phyloP scores from a whole-genome alignment of 1,284 basidiomycete species.

The Sphaerobolus stellatus region DNA sequence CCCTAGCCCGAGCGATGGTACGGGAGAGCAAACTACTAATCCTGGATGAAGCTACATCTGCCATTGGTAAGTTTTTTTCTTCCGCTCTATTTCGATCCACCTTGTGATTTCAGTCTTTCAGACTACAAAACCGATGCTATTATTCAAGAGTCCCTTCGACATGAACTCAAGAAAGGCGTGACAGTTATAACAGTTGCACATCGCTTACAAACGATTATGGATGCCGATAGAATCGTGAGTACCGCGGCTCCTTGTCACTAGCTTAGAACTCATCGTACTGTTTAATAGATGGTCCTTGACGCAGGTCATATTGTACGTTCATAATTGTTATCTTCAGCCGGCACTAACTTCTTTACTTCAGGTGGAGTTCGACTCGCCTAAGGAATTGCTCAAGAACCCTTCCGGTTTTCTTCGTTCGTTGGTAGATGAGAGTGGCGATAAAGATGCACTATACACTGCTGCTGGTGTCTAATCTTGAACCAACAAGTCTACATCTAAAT shows the following conservation, averaged over 20 bases:
- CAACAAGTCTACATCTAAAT: no score
- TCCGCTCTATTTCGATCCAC: no score
- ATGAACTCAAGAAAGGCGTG: slow-evolving; percentile 57
- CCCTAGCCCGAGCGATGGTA: slow-evolving; percentile 51
- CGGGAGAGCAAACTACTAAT: slow-evolving; percentile 48
- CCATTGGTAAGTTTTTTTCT: slow-evolving; percentile 26
- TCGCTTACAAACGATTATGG: slow-evolving; percentile 55
- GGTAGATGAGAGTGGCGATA: slow-evolving; percentile 26
- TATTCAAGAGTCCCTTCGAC: slow-evolving; percentile 33
- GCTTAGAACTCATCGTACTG: not conserved
- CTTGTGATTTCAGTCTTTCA: no score
- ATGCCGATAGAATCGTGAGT: slow-evolving; percentile 34
- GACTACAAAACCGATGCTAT: slow-evolving; percentile 27
- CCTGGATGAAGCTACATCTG: slow-evolving; percentile 46
- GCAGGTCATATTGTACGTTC: slow-evolving; percentile 33
- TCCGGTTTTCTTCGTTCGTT: slow-evolving; percentile 46
- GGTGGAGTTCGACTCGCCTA: slow-evolving; percentile 49
- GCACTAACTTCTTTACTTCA: slow-evolving; percentile 9
- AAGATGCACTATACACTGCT: not conserved
- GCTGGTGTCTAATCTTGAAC: slow-evolving; percentile 21
- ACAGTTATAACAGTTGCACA: slow-evolving; percentile 75
- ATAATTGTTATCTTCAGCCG: not conserved
- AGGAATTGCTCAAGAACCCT: slow-evolving; percentile 45
- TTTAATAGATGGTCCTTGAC: slow-evolving; percentile 35
- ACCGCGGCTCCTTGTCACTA: not conserved